These are phyloP conservation scores for Combretum micranthum DNA, from an alignment of 345 rosid genomes.

Conservation along the genomic window DNA sequence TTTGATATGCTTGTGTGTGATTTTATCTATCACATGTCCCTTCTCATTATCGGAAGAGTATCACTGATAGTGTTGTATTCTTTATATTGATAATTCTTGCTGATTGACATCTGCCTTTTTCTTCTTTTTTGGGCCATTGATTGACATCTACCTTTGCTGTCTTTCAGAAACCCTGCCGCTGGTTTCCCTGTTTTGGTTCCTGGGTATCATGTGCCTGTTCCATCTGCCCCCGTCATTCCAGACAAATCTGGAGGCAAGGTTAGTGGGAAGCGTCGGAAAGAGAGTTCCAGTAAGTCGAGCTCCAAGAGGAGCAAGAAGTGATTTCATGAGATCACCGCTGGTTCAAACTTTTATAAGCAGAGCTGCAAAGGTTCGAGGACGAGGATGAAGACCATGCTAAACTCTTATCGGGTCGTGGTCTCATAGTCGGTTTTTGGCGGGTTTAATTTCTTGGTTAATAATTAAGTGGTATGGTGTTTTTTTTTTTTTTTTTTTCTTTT, in stretches of 20 bases:
- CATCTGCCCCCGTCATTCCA: conserved; percentile 27
- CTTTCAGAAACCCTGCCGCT: conserved; percentile 98
- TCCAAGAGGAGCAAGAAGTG: conserved; percentile 57
- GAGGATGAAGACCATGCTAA: conserved; percentile 33
- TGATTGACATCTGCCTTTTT: conserved; percentile 3
- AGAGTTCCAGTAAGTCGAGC: conserved; percentile 29
- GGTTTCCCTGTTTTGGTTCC: conserved; percentile 99
- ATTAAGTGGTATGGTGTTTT: no score
- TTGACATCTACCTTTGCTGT: neutral
- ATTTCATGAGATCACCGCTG: conserved; percentile 3
- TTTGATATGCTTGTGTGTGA: neutral
- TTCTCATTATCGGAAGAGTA: no score
- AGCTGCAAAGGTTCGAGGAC: conserved; percentile 71
- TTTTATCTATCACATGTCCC: neutral
- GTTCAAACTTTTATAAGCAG: conserved; percentile 21
- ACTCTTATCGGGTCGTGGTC: neutral
- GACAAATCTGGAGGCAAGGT: conserved; percentile 27
- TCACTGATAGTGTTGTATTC: neutral
- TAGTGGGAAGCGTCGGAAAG: conserved; percentile 29
- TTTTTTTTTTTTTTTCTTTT: no score
- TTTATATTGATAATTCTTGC: neutral
- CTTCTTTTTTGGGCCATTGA: no score
- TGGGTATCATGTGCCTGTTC: conserved; percentile 76
- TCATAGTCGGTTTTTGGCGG: neutral
- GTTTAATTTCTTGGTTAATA: no score